phyloP scores from a whole-genome alignment of 139 green algal genomes.

The Volvox africanus region DNA sequence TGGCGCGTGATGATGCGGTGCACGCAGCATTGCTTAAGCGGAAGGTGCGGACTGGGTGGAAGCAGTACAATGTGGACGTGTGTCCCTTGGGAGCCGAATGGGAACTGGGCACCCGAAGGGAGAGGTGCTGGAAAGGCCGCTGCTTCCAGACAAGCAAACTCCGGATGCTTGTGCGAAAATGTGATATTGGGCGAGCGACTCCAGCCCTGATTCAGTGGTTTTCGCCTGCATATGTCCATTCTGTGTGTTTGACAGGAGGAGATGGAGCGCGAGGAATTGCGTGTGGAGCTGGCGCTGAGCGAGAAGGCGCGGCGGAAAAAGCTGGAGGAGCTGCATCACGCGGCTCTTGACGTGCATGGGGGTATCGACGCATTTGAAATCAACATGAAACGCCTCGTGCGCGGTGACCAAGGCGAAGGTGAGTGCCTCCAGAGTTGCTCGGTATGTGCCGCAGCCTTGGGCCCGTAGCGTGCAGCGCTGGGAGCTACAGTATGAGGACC shows the following conservation, averaged over 20 bases:
- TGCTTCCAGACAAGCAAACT: too few relatives aligned
- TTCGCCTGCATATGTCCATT: too few relatives aligned
- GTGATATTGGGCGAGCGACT: too few relatives aligned
- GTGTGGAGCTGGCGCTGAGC: constrained; percentile 73
- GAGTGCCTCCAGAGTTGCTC: neutral
- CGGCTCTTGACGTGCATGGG: constrained; percentile 59
- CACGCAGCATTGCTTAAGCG: constrained; percentile 65
- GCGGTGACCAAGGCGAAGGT: constrained; percentile 41
- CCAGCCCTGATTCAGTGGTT: too few relatives aligned
- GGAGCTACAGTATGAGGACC: too few relatives aligned
- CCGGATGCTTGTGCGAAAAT: too few relatives aligned
- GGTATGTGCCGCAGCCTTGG: too few relatives aligned
- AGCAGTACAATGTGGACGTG: too few relatives aligned
- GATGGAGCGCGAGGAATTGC: constrained; percentile 73
- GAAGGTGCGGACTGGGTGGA: constrained; percentile 46
- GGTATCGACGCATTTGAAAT: constrained; percentile 85
- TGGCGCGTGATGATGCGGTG: constrained; percentile 64
- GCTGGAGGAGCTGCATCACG: constrained; percentile 51
- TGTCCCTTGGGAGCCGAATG: too few relatives aligned
- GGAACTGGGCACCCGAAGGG: too few relatives aligned
- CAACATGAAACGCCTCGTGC: constrained; percentile 77
- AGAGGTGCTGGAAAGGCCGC: too few relatives aligned
- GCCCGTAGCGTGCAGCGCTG: too few relatives aligned
- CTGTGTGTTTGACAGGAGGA: constrained; percentile 51
- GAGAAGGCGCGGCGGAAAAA: constrained; percentile 56